Percentiles rank a stretch among this genome's conserved stretches.
phyloP scores from a whole-genome alignment of 1,284 basidiomycete species.

The Apiotrichum sp. region DNA sequence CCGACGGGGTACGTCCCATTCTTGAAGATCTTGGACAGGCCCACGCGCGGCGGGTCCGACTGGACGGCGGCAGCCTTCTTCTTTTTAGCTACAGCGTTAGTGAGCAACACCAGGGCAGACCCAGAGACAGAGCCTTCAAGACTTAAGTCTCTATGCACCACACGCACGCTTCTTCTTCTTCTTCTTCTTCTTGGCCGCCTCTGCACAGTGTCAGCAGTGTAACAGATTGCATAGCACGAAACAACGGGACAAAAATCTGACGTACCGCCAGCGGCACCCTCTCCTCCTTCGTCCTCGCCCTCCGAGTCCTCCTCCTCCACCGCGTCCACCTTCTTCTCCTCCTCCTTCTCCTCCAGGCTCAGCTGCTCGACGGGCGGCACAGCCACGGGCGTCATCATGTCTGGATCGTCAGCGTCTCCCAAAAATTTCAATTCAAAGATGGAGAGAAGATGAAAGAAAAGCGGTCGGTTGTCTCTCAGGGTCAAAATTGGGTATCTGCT shows the following conservation, averaged over 20 bases:
- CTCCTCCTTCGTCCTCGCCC: slow-evolving; percentile 37
- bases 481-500: slow-evolving; percentile 27
- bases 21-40: slow-evolving; percentile 82
- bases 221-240: not conserved
- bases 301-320: slow-evolving; percentile 39
- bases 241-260: not conserved
- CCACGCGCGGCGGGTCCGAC: slow-evolving; percentile 88
- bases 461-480: slow-evolving; percentile 19
- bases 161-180: slow-evolving; percentile 75
- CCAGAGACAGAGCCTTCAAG: too few relatives aligned
- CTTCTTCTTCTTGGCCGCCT: slow-evolving; percentile 65
- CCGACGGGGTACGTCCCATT: slow-evolving; percentile 83
- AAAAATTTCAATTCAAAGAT: not conserved
- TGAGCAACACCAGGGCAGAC: not conserved
- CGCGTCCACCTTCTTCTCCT: slow-evolving; percentile 26
- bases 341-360: slow-evolving; percentile 22
- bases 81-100: slow-evolving; percentile 57
- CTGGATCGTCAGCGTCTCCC: not conserved
- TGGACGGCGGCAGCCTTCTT: slow-evolving; percentile 59
- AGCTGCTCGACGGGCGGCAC: slow-evolving; percentile 29
- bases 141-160: too few relatives aligned
- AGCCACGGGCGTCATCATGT: slow-evolving; percentile 29
- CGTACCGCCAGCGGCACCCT: slow-evolving; percentile 27
- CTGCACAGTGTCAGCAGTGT: slow-evolving; percentile 5
- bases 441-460: not conserved